Percentiles rank a stretch among this genome's conserved stretches.
Evolutionary conservation across 805 yeast species (phyloP).

Genomic region (Ogataea trehaloabstinens): DNA sequence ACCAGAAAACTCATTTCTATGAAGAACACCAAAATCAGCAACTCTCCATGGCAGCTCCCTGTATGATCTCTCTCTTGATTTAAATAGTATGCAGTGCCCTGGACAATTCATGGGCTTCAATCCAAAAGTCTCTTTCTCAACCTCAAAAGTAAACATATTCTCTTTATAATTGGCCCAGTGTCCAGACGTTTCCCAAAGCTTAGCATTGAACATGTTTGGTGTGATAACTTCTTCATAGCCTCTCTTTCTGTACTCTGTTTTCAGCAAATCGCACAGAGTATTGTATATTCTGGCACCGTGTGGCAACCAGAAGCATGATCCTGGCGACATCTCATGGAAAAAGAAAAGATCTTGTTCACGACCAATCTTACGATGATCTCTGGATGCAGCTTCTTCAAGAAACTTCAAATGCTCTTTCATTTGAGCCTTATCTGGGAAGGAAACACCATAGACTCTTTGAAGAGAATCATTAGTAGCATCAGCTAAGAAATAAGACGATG

Average conservation of each 20-base stretch:
- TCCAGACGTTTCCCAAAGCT: slow-evolving; percentile 98
- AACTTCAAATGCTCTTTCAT: slow-evolving; percentile 95
- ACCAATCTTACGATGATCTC: slow-evolving; percentile 97
- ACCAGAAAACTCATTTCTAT: slow-evolving; percentile 95
- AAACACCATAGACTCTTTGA: slow-evolving; percentile 96
- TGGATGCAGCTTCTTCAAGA: slow-evolving; percentile 90
- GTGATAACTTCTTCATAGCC: slow-evolving; percentile 98
- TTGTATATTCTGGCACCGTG: slow-evolving; percentile 98
- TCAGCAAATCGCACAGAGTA: slow-evolving; percentile 73
- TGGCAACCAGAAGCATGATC: slow-evolving; percentile 98
- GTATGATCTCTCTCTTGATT: slow-evolving; percentile 90
- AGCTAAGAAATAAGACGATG: slow-evolving; percentile 94
- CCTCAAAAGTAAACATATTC: slow-evolving; percentile 95
- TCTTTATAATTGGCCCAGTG: slow-evolving; percentile 98
- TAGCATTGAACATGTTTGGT: slow-evolving; percentile 97
- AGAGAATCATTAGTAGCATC: slow-evolving; percentile 89
- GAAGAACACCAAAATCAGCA: slow-evolving; percentile 96
- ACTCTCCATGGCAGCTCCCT: slow-evolving; percentile 98
- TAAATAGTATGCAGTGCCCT: slow-evolving; percentile 91
- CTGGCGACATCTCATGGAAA: slow-evolving; percentile 97
- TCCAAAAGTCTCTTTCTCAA: slow-evolving; percentile 93
- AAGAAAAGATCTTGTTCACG: slow-evolving; percentile 92
- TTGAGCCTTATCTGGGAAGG: slow-evolving; percentile 96
- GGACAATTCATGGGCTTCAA: slow-evolving; percentile 94
- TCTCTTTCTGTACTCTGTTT: slow-evolving; percentile 83